Evolutionary conservation across 192 early-diverging fungal species (phyloP).

Genomic region (Diversispora eburnea): DNA sequence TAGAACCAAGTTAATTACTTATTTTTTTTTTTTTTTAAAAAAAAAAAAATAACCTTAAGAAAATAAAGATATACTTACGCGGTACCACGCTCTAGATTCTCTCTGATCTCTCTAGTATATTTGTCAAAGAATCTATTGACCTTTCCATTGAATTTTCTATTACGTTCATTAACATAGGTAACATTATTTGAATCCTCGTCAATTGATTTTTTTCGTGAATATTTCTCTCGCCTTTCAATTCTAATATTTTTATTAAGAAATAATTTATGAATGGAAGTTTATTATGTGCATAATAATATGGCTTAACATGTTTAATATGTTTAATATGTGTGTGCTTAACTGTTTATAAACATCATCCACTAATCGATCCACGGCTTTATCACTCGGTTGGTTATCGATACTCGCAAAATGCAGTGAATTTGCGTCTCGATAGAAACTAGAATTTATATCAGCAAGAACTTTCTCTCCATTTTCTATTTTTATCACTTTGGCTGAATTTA

Average conservation of each 20-base stretch:
- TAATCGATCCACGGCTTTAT: constrained; percentile 64
- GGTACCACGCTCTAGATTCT: constrained; percentile 82
- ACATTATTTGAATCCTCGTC: constrained; percentile 85
- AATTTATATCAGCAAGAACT: too few relatives aligned
- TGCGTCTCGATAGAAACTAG: constrained; percentile 58
- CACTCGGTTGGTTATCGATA: constrained; percentile 55
- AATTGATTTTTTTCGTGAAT: constrained; percentile 61
- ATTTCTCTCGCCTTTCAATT: constrained; percentile 54
- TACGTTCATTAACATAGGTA: constrained; percentile 96
- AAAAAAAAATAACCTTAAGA: too few relatives aligned
- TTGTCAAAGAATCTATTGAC: constrained; percentile 92
- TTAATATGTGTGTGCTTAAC: constrained; percentile 37
- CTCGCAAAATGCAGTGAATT: constrained; percentile 65
- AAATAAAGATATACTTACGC: constrained; percentile 37
- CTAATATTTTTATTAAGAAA: constrained; percentile 32
- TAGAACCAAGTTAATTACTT: too few relatives aligned
- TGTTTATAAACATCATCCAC: constrained; percentile 74
- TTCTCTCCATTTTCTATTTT: too few relatives aligned
- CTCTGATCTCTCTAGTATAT: constrained; percentile 90
- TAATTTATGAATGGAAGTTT: constrained; percentile 1
- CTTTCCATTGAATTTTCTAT: constrained; percentile 95
- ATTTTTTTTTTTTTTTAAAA: too few relatives aligned
- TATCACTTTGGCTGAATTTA: neutral
- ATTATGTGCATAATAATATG: neutral
- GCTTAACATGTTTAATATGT: neutral